These are phyloP conservation scores for Yarrowia sp. DNA, from an alignment of 805 yeast genomes.

Conservation along the genomic window DNA sequence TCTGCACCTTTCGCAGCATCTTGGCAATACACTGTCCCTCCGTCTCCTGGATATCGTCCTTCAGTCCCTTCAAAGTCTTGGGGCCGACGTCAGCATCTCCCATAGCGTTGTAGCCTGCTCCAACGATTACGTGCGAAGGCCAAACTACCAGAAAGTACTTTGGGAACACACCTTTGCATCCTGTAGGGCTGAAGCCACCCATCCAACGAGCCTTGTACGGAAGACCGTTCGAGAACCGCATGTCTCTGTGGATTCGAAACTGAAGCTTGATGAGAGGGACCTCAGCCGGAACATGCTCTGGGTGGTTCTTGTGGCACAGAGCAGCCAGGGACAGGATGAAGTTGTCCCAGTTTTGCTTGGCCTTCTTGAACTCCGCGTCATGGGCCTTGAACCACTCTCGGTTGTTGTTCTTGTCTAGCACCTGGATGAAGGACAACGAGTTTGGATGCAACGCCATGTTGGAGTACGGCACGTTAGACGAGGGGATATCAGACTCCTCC, in stretches of 20 bases:
- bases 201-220: slow-evolving; percentile 18
- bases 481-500: neutral
- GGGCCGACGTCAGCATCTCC: slow-evolving; percentile 24
- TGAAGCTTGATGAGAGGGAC: slow-evolving; percentile 6
- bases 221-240: slow-evolving; percentile 9
- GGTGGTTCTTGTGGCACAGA: neutral
- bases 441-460: slow-evolving; percentile 10
- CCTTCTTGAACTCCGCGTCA: slow-evolving; percentile 9
- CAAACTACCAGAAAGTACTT: slow-evolving; percentile 12
- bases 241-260: slow-evolving; percentile 23
- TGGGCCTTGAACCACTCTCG: slow-evolving; percentile 21
- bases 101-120: slow-evolving; percentile 7
- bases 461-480: neutral
- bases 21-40: slow-evolving; percentile 4
- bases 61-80: slow-evolving; percentile 2
- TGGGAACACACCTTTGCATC: slow-evolving; percentile 17
- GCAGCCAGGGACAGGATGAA: slow-evolving; percentile 15
- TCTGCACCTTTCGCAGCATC: slow-evolving; percentile 12
- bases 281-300: slow-evolving; percentile 16
- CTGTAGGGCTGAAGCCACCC: slow-evolving; percentile 10
- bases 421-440: neutral
- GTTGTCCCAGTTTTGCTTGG: slow-evolving; percentile 22
- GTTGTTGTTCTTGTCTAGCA: neutral
- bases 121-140: neutral
- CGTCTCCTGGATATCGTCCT: slow-evolving; percentile 2